These are phyloP conservation scores for Hyphopichia fennica DNA, from an alignment of 1,139 yeast species.

Conservation along the genomic window DNA sequence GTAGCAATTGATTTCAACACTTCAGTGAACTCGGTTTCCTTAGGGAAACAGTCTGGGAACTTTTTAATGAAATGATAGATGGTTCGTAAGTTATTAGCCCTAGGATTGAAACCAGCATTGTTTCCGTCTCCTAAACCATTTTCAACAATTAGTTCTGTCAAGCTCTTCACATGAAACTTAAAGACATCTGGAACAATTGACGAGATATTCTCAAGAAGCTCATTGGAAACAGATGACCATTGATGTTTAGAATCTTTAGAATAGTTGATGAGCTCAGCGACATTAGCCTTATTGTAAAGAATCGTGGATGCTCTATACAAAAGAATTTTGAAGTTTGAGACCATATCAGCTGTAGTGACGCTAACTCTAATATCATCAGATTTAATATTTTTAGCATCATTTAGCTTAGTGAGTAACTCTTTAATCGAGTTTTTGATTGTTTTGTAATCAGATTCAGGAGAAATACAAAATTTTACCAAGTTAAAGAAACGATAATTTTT, in stretches of 20 bases:
- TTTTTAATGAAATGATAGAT: conserved; percentile 58
- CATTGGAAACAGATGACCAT: conserved; percentile 43
- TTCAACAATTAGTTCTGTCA: conserved; percentile 42
- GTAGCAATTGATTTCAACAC: conserved; percentile 45
- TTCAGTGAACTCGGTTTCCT: conserved; percentile 35
- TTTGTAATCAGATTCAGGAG: conserved; percentile 59
- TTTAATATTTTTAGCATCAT: conserved; percentile 50
- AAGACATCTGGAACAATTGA: conserved; percentile 62
- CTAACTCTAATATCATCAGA: conserved; percentile 35
- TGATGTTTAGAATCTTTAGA: conserved; percentile 37
- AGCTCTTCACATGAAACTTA: conserved; percentile 54
- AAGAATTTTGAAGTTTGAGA: conserved; percentile 52
- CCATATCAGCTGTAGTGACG: conserved; percentile 51
- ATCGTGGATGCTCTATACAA: conserved; percentile 63
- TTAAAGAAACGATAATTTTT: conserved; percentile 59
- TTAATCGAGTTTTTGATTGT: conserved; percentile 60
- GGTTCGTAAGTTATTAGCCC: conserved; percentile 46
- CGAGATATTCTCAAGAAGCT: conserved; percentile 61
- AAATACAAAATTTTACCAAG: conserved; percentile 53
- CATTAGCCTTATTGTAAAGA: conserved; percentile 64
- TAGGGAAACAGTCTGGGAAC: conserved; percentile 43
- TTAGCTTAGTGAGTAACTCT: conserved; percentile 56
- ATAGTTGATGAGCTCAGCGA: conserved; percentile 51
- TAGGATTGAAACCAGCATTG: conserved; percentile 9
- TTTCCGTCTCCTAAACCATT: conserved; percentile 4